Percentiles rank a stretch among this genome's conserved stretches.
These are phyloP conservation scores for Xylariaceae sp. DNA, from an alignment of 2,329 filamentous ascomycete genomes.

Conservation along the genomic window DNA sequence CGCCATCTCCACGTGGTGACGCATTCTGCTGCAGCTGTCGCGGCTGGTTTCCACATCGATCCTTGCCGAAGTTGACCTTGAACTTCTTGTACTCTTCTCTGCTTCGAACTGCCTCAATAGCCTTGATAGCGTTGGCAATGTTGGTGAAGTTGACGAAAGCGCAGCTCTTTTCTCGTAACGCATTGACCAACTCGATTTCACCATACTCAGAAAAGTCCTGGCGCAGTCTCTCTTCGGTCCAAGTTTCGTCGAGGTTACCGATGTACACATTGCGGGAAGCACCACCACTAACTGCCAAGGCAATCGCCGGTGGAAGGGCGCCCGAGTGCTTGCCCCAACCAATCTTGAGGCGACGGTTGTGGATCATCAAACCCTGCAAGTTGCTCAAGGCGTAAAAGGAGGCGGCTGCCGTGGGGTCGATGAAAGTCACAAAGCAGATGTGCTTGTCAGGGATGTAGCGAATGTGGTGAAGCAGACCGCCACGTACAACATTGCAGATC, in stretches of 20 bases:
- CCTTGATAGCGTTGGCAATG: slow-evolving; percentile 99
- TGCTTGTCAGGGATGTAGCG: slow-evolving; percentile 99
- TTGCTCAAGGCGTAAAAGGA: slow-evolving; percentile 98
- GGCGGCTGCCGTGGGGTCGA: slow-evolving; percentile 93
- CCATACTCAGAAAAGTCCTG: slow-evolving; percentile 97
- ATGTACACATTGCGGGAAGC: slow-evolving; percentile 98
- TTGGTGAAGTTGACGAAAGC: slow-evolving; percentile 99
- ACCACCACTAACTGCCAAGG: slow-evolving; percentile 89
- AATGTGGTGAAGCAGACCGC: slow-evolving; percentile 93
- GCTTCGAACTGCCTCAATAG: slow-evolving; percentile 89
- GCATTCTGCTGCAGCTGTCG: slow-evolving; percentile 69
- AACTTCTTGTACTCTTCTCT: slow-evolving; percentile 97
- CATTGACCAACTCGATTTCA: slow-evolving; percentile 96
- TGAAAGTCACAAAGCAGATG: slow-evolving; percentile 99
- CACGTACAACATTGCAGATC: slow-evolving; percentile 97
- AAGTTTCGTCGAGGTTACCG: slow-evolving; percentile 93
- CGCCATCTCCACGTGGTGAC: slow-evolving; percentile 60
- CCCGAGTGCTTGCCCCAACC: slow-evolving; percentile 99
- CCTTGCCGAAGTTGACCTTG: slow-evolving; percentile 99
- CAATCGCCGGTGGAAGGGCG: slow-evolving; percentile 90
- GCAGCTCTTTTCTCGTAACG: slow-evolving; percentile 95
- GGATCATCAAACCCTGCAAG: slow-evolving; percentile 96
- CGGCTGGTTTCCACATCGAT: slow-evolving; percentile 93
- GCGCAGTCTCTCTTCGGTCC: slow-evolving; percentile 90
- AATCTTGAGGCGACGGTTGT: slow-evolving; percentile 96